Conservation (phyloP, 495 filamentous ascomycete genomes). For the Darksidea phi region DNA sequence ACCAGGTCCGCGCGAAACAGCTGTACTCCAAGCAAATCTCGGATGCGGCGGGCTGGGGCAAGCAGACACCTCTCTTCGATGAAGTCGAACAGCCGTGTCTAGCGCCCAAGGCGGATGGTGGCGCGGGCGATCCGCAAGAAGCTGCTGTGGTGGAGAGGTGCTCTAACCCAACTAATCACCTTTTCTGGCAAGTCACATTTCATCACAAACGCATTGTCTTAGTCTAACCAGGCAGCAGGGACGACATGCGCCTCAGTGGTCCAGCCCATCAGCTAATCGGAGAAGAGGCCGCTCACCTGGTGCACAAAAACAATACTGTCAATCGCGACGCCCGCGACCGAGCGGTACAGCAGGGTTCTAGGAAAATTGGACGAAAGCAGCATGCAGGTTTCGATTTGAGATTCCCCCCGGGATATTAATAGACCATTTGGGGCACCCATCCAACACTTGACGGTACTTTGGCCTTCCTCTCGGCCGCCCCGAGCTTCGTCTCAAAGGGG, state of each 20-base stretch:
- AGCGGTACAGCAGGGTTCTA: background rate
- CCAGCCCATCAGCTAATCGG: constrained; percentile 31
- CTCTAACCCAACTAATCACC: constrained; percentile 20
- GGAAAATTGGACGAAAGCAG: constrained; percentile 6
- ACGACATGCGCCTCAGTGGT: constrained; percentile 29
- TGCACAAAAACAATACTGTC: constrained; percentile 24
- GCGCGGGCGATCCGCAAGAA: constrained; percentile 4
- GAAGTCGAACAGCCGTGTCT: constrained; percentile 32
- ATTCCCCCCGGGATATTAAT: constrained; percentile 33
- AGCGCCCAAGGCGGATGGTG: constrained; percentile 1
- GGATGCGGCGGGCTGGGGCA: constrained; percentile 28
- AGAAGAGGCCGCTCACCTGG: constrained; percentile 21
- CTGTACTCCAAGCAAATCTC: constrained; percentile 27
- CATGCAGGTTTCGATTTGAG: constrained; percentile 17
- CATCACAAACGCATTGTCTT: constrained; percentile 27
- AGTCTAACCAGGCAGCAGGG: constrained; percentile 28
- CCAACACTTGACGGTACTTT: constrained; percentile 18
- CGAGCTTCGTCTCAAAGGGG: constrained; percentile 2
- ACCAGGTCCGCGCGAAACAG: constrained; percentile 28
- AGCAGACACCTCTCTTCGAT: constrained; percentile 31
- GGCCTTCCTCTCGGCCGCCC: background rate
- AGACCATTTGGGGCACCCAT: background rate
- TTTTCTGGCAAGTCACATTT: constrained; percentile 30
- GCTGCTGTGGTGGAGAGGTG: constrained; percentile 20
- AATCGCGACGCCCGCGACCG: constrained; percentile 19